Evolutionary conservation across 495 filamentous ascomycete species (phyloP).

Genomic region (Penicillium canariense): DNA sequence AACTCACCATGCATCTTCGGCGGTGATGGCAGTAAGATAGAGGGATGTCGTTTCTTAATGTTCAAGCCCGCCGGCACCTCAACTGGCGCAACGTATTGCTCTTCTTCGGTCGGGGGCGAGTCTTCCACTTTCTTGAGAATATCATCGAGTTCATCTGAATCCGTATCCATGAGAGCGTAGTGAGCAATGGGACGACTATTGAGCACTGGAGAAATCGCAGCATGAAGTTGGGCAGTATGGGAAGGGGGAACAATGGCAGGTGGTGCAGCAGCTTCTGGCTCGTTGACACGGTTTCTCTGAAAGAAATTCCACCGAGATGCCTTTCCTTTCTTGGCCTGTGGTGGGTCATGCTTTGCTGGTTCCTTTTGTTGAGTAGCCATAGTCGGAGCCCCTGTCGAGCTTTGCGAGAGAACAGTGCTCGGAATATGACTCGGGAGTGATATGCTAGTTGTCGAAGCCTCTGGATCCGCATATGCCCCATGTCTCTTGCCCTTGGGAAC

Average conservation of each 20-base stretch:
- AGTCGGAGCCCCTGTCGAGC: constrained; percentile 10
- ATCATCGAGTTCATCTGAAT: constrained; percentile 65
- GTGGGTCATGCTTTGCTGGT: not conserved
- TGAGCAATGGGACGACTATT: constrained; percentile 59
- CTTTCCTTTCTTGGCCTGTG: constrained; percentile 32
- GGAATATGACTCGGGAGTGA: constrained; percentile 31
- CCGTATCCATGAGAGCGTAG: constrained; percentile 79
- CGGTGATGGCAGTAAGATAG: constrained; percentile 54
- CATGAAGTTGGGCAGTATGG: constrained; percentile 35
- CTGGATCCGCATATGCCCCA: constrained; percentile 25
- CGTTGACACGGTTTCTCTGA: constrained; percentile 49
- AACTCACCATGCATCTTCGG: constrained; percentile 50
- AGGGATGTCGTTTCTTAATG: constrained; percentile 44
- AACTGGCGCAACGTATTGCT: constrained; percentile 20
- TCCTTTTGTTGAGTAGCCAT: constrained; percentile 3
- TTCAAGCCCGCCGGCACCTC: constrained; percentile 33
- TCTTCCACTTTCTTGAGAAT: constrained; percentile 62
- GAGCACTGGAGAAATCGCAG: constrained; percentile 37
- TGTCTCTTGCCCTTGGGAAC: constrained; percentile 17
- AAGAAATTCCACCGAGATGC: constrained; percentile 73
- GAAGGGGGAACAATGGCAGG: constrained; percentile 3
- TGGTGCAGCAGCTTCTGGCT: constrained; percentile 15
- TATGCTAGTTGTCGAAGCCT: constrained; percentile 22
- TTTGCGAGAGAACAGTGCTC: constrained; percentile 17
- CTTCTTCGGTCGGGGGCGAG: constrained; percentile 44